These are phyloP conservation scores for Debaryomyces hansenii DNA, from an alignment of 805 yeast species.

Conservation along the genomic window DNA sequence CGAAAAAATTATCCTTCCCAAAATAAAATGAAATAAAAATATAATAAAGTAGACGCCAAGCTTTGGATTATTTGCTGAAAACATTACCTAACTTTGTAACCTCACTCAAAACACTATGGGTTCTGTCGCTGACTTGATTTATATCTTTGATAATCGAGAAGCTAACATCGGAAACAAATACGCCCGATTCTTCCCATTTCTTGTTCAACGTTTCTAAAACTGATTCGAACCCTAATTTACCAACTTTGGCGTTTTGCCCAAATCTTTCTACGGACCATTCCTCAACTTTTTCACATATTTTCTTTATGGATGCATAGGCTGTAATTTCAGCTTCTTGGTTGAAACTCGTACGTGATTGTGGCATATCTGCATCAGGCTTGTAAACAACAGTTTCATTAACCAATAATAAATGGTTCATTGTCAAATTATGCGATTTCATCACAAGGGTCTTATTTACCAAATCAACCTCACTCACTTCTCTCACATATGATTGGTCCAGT, in stretches of 20 bases:
- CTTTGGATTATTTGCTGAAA: slow-evolving; percentile 5
- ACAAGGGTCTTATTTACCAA: slow-evolving; percentile 60
- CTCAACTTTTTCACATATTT: slow-evolving; percentile 79
- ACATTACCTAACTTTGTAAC: slow-evolving; percentile 13
- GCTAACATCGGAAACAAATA: slow-evolving; percentile 33
- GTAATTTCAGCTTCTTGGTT: slow-evolving; percentile 85
- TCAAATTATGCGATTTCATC: slow-evolving; percentile 83
- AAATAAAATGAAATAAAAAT: too few relatives aligned
- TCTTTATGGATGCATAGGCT: slow-evolving; percentile 71
- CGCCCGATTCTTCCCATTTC: slow-evolving; percentile 43
- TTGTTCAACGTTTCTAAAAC: slow-evolving; percentile 59
- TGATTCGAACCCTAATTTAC: slow-evolving; percentile 80
- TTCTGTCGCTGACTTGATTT: slow-evolving; percentile 20
- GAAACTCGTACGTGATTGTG: slow-evolving; percentile 57
- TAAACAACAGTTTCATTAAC: slow-evolving; percentile 90
- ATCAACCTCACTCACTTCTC: slow-evolving; percentile 88
- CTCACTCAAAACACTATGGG: slow-evolving; percentile 12
- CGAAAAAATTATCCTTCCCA: too few relatives aligned
- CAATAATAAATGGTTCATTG: slow-evolving; percentile 70
- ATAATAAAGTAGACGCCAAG: too few relatives aligned
- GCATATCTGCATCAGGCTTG: slow-evolving; percentile 60
- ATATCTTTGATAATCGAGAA: slow-evolving; percentile 25
- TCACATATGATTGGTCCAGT: slow-evolving; percentile 69
- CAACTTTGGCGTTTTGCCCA: slow-evolving; percentile 80
- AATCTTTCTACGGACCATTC: slow-evolving; percentile 92